Conservation (phyloP, 345 rosid genomes). For the Brassica carinata region DNA sequence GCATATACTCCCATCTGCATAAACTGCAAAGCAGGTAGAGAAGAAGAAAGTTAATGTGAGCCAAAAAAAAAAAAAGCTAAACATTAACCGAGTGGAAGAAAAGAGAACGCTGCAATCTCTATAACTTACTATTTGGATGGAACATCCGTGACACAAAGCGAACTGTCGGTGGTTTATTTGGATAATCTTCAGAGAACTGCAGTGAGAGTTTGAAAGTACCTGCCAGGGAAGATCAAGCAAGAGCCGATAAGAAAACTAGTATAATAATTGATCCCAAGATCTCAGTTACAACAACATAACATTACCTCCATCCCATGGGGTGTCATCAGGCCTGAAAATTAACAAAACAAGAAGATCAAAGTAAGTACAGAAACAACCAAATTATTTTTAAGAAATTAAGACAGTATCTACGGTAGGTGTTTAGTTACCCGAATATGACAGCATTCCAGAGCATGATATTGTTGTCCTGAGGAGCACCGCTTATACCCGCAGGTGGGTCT, state of each 20-base stretch:
- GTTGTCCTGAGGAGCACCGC: constrained; percentile 72
- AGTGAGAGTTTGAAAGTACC: constrained; percentile 70
- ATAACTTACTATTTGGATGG: constrained; percentile 65
- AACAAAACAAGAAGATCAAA: constrained; percentile 4
- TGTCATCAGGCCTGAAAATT: constrained; percentile 60
- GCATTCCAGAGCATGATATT: constrained; percentile 72
- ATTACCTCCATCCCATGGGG: constrained; percentile 68
- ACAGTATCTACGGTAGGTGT: neutral
- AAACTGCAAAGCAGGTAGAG: constrained; percentile 53
- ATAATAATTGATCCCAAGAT: neutral
- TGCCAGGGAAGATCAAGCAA: constrained; percentile 27
- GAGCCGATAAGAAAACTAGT: constrained; percentile 10
- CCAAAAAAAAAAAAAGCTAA: neutral
- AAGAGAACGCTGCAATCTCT: neutral
- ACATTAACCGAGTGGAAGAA: neutral
- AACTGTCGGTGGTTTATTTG: constrained; percentile 68
- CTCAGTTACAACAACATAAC: neutral
- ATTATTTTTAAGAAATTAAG: neutral
- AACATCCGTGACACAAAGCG: constrained; percentile 73
- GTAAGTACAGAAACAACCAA: neutral
- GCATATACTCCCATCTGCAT: constrained; percentile 97
- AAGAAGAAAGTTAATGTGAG: neutral
- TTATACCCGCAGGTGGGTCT: constrained; percentile 70
- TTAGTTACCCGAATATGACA: constrained; percentile 60
- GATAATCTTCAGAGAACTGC: constrained; percentile 68